Evolutionary conservation across 306 rosid genomes (phyloP), one percentile per base, ranked within the genome.

Genomic region (Albizia julibrissin): DNA sequence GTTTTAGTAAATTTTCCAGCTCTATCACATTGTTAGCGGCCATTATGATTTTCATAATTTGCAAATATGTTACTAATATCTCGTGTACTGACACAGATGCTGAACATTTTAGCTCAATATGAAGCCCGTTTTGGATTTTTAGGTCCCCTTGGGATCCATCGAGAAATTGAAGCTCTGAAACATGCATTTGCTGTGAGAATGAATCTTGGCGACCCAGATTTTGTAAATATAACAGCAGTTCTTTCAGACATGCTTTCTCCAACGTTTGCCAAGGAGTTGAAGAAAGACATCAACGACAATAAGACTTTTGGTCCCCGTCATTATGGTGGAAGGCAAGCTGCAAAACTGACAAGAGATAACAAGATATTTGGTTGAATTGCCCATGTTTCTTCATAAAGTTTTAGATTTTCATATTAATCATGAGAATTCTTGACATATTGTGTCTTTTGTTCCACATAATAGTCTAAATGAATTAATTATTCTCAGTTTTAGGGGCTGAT

Each of bases 131-230:
- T 85, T 4, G 94, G 95, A 54, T 62, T 93, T 69, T 85, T 88
- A 54, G 97, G 93, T 21, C 46, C 91, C n/a, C 94, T 93, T 13
- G 94, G 94, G 19, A 3, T 83, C 69, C 99, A 95, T 81, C 80
- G 97, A 69, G 85, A 85, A 88, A 88, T 93, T 31, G 98, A 95
- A 81, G 92, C 97, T 19, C 62, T 95, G 89, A 95, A 95, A 82
- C 92, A 93, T 84, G 89, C 88, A 12, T 88, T 89, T 52, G 90
- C 94, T 0, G 87, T 88, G 83, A 90, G 89, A 87, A 95, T 92
- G 93, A 93, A 88, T 82, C 95, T 95, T 7, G 99, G 98, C 1
- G 98, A 95, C 78, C 99, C 97, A 15, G 91, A 89, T 80, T 95
- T 90, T 77, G 89, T 87, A 34, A 86, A 95, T 74, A 69, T 88